Evolutionary conservation across 2,329 filamentous ascomycete genomes (phyloP), one percentile per base, ranked within the genome.

Genomic region (Pezicula radicicola): DNA sequence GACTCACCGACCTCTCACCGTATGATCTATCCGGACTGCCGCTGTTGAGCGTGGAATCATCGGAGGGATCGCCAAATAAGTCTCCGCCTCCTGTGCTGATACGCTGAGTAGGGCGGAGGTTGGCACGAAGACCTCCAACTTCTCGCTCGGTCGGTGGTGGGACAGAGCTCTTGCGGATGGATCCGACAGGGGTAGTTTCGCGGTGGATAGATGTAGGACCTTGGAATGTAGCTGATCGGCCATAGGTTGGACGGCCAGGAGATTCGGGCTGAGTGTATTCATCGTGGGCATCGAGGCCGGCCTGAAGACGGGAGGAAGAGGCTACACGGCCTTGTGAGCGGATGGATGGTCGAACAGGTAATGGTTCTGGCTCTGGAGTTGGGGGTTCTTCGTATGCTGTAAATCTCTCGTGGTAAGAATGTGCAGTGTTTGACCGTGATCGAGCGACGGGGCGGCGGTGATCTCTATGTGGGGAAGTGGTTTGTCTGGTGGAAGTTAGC

Each of bases 371-470:
- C 19, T 64, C 64, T 50, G 67, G 69, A 2, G 42, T 45, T n/a
- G 63, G 69, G 16, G 74, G 70, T 19, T 77, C 71, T 57, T 85
- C 81, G 59, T 75, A 73, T 7, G 75, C 72, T 52, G 78, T 77
- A 66, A 78, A 81, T 54, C 82, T 78, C 52, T 85, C 81, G 53
- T 72, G 74, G 65, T 83, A 84, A 27, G 83, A 83, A 64, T 84
- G 80, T 19, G 83, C 81, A 12, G 83, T 87, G 63, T 81, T 84
- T 43, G 82, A 83, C 48, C 84, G 78, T 52, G 82, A 79, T 55
- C 83, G 55, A 16, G 54, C 53, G 27, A 44, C 52, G 33, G 54
- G 58, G 44, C 61, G 55, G 55, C 57, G 56, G 12, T 57, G 50
- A 8, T 63, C 61, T 27, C 59, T 56, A 41, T 55, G 55, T 51